Evolutionary conservation across 768 basidiomycete genomes (phyloP), one percentile per base, ranked within the genome.

Genomic region (Tulasnella sp.): DNA sequence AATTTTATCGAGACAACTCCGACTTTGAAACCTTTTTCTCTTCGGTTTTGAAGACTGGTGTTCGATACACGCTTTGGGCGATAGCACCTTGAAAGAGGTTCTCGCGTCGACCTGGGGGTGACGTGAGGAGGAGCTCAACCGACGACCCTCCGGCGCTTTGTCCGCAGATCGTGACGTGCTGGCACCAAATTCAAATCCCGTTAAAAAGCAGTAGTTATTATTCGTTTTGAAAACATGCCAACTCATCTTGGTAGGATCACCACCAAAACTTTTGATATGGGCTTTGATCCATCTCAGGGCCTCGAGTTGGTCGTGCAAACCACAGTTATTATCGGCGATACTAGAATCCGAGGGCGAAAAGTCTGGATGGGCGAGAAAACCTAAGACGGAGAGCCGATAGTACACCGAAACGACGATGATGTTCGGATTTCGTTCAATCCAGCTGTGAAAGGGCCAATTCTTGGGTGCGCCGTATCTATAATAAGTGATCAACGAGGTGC

Each of bases 351-450:
- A 30, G 12, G n/a, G n/a, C 21, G 59, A 54, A 54, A 82, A 74
- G 21, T 75, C 77, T 1, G 82, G 78, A 7, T 71, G 66, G 0
- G 79, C 68, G 25, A 83, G 75, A 70, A 84, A 85, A 24, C 84
- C 84, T 64, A 85, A 76, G 0, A 79, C 76, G 53, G 75, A 75
- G 22, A 85, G 75, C 17, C 79, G 78, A 67, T 84, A 84, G 67
- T 85, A 82, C 5, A 83, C 76, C 0, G 83, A 81, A 8, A 83
- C 82, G 54, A 83, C 72, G 43, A 84, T 75, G 22, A 84, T 80
- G 49, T 63, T 76, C 2, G 81, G 81, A 25, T 73, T 78, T 64
- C 83, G 82, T 45, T 82, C 70, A 54, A 85, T 70, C 82, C 81
- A 84, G 63, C 74, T 71, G 63, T 83, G 77, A 65, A 83, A 84